phyloP scores from a whole-genome alignment of 768 basidiomycete species.

The Sarcomyxa edulis region DNA sequence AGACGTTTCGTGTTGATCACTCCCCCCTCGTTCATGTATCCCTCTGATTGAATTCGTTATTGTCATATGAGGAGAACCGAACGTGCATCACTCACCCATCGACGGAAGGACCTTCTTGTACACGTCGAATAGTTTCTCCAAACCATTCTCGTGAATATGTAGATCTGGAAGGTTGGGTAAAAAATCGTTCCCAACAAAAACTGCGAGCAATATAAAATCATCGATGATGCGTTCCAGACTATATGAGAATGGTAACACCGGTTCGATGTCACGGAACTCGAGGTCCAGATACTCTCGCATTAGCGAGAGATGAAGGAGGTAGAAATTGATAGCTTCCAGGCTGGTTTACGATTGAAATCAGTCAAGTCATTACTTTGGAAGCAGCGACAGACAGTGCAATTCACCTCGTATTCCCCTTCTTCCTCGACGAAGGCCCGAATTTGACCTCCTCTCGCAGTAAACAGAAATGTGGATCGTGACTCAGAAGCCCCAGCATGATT shows the following conservation, averaged over 20 bases:
- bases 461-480: slow-evolving; percentile 99
- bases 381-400: slow-evolving; percentile 3
- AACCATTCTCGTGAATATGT: slow-evolving; percentile 95
- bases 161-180: slow-evolving; percentile 93
- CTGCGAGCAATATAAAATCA: slow-evolving; percentile 94
- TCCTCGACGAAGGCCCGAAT: slow-evolving; percentile 78
- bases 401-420: slow-evolving; percentile 57
- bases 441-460: slow-evolving; percentile 96
- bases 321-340: slow-evolving; percentile 85
- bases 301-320: slow-evolving; percentile 88
- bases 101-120: slow-evolving; percentile 90
- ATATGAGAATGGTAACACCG: slow-evolving; percentile 71
- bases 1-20: slow-evolving; percentile 74
- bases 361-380: background rate
- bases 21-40: slow-evolving; percentile 91
- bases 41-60: slow-evolving; percentile 43
- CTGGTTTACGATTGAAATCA: slow-evolving; percentile 24
- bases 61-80: background rate
- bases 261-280: slow-evolving; percentile 78
- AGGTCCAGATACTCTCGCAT: slow-evolving; percentile 97
- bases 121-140: slow-evolving; percentile 90
- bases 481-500: slow-evolving; percentile 95
- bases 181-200: slow-evolving; percentile 98
- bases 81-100: slow-evolving; percentile 38
- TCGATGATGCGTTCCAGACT: slow-evolving; percentile 93